Base-by-base conservation (phyloP, 768 basidiomycete genomes). In the Tylopilus intermedius region DNA sequence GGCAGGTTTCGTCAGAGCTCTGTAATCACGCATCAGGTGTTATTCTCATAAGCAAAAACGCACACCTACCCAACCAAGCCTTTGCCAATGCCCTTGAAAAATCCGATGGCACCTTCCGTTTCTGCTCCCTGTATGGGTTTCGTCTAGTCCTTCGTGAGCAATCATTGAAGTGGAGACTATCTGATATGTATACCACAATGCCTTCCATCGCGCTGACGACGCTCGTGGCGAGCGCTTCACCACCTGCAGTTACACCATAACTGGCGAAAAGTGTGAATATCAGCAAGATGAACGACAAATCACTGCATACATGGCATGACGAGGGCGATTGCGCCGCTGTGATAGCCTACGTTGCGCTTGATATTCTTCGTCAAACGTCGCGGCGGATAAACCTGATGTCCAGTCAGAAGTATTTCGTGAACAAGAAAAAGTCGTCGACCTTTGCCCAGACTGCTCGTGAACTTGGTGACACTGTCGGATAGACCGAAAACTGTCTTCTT, bases 401-500 rank as follows among this genome's bases (percentile, higher is more conserved):
- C 49, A 39, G 40, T 52, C 47, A 57, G 44, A 18, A 41, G 29
- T 26, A 22, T 13, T 7, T 7, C 11, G 15, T 15, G 21, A 22
- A 45, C 15, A 6, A 26, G 6, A 22, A 1, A 10, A 43, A 53
- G 14, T 46, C 40, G 18, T 29, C 7, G 41, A 89, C 93, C 94
- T 79, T 99, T 99, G 40, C 95, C 92, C 56, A 99, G 84, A 67
- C 93, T 96, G 58, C 94, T 91, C 2, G 96, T 98, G 64, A 99
- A 87, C 70, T 97, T 98, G n/a, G 94, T 94, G 66, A 99, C 76
- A 65, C 92, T 95, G 64, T 99, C 95, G 32, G 90, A 89, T 40
- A 99, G 67, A 35, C 96, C 96, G 62, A 98, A 99, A 7, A 98
- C 90, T 0, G 95, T 96, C 74, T 99, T 99, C 76, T 98, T 98